Base-by-base conservation (phyloP, 2,329 filamentous ascomycete species). In the Camillea tinctor region DNA sequence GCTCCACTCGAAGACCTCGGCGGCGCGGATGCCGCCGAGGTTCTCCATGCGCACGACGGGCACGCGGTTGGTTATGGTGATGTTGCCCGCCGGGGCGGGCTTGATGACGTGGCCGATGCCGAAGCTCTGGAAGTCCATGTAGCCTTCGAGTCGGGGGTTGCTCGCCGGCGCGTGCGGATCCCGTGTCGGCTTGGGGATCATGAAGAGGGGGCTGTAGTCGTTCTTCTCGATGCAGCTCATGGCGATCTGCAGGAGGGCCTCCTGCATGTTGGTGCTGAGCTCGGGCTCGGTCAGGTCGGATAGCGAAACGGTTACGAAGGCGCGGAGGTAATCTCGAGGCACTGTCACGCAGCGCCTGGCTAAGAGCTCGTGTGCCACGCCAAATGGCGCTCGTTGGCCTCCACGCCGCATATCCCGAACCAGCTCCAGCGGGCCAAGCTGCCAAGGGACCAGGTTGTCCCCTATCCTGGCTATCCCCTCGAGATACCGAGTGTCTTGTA, bases 171-270 rank as follows among this genome's bases (percentile, higher is more conserved):
- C 23, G 22, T 51, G 24, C n/a, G 30, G 24, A 8, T 40, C 36
- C 20, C 30, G 21, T 26, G 40, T 48, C 50, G 19, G 26, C 6
- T 17, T 44, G 4, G 61, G 56, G 23, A 59, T 56, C 51, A 68
- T 60, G 22, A 68, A 56, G 2, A 66, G 50, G 11, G 64, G 63
- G 36, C 62, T 66, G 54, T 61, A 62, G 44, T 68, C 66, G 20
- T 63, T 57, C 1, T 53, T 52, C 19, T 51, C 49, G 21, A 68
- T 15, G 24, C 63, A 64, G 1, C 20, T 36, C 2, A 30, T 55
- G 24, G 64, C 63, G 20, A 66, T 56, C 19, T 51, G 59, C 9
- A 60, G 30, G 3, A 56, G 52, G n/a, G 59, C 61, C 30, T 50
- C 56, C 26, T 52, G 23, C 13, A 56, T 44, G 53, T 63, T 57